Conservation (phyloP, 768 basidiomycete species). For the Tulasnella sp. region DNA sequence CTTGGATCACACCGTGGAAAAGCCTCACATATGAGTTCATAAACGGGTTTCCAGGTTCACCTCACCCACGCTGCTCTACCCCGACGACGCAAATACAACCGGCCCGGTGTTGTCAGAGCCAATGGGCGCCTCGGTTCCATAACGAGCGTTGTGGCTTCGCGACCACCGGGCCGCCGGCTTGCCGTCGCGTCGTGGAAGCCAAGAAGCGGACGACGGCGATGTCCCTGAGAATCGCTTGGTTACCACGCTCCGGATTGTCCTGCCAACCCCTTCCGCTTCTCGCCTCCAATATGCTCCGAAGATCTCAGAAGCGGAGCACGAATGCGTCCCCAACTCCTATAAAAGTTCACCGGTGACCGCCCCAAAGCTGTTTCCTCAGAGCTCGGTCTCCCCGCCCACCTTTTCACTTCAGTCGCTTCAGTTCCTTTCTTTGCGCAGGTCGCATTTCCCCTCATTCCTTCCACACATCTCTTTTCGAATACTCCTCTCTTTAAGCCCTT, state of each 20-base stretch:
- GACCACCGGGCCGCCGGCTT: background rate
- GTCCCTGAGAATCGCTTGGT: background rate
- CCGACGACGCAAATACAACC: background rate
- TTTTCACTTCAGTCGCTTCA: constrained; percentile 1
- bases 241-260: background rate
- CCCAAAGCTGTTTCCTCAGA: background rate
- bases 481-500: background rate
- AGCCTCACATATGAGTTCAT: too few relatives aligned
- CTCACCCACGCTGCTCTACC: background rate
- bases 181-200: background rate
- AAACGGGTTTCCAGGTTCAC: too few relatives aligned
- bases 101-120: background rate
- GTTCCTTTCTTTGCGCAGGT: constrained; percentile 13
- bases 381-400: background rate
- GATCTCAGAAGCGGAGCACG: background rate
- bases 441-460: background rate
- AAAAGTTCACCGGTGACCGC: background rate
- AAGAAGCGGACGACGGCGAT: background rate
- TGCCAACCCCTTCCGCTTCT: background rate
- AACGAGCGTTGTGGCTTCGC: background rate
- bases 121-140: background rate
- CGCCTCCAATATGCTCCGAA: background rate
- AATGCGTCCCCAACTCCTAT: background rate
- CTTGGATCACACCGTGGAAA: too few relatives aligned
- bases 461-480: background rate